Percentiles rank a stretch among this genome's conserved stretches.
phyloP scores from a whole-genome alignment of 495 filamentous ascomycete genomes.

The Chaetomium tenue region DNA sequence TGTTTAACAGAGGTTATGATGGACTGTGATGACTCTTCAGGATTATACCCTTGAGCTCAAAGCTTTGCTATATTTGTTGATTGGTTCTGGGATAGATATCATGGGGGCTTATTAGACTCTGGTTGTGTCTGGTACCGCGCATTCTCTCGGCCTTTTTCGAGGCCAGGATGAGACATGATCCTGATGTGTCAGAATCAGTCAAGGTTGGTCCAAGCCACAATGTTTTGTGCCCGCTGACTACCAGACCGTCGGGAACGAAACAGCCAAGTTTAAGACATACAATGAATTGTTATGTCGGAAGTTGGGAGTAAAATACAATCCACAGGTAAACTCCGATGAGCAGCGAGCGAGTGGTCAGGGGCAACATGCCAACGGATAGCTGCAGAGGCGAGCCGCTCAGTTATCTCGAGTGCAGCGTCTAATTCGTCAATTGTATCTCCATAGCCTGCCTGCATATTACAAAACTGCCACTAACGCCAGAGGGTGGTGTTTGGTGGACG shows the following conservation, averaged over 20 bases:
- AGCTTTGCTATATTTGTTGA: too few species aligned
- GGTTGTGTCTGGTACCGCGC: too few species aligned
- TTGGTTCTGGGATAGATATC: too few species aligned
- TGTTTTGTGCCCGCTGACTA: not conserved
- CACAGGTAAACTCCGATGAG: not conserved
- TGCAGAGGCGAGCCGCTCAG: constrained; percentile 9
- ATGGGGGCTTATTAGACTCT: too few species aligned
- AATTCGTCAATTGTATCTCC: constrained; percentile 1
- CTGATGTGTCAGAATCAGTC: not conserved
- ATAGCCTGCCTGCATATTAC: not conserved
- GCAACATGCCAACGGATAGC: not conserved
- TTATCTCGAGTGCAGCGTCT: not conserved
- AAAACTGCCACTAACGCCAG: constrained; percentile 1
- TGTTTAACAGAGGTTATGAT: too few species aligned
- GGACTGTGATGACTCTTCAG: too few species aligned
- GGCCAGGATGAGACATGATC: not conserved
- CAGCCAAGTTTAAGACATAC: not conserved
- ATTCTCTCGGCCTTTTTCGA: not conserved
- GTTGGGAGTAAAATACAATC: not conserved
- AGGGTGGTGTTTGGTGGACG: not conserved
- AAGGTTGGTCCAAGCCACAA: not conserved
- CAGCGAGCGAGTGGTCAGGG: not conserved
- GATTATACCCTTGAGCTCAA: too few species aligned
- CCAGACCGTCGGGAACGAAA: not conserved
- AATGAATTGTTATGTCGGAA: not conserved